These are phyloP conservation scores for Puya raimondii DNA, from an alignment of 176 grass and related monocot species.

Conservation along the genomic window DNA sequence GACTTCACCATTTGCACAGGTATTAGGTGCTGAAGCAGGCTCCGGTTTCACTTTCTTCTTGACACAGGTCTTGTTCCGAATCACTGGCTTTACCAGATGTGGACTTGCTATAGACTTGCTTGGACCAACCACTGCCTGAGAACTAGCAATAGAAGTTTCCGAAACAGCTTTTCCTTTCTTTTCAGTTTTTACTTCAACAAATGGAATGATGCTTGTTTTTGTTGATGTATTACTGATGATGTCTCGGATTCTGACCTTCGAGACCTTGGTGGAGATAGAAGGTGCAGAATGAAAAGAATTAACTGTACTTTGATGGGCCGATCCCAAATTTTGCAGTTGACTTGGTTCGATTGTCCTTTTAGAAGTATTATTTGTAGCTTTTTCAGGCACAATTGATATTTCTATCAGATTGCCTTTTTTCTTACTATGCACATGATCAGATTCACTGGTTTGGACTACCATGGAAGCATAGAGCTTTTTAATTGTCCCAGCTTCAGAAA, in stretches of 20 bases:
- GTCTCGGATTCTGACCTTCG: constrained; percentile 18
- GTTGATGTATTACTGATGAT: constrained; percentile 4
- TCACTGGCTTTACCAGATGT: background rate
- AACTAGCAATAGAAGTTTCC: background rate
- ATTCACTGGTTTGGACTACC: constrained; percentile 16
- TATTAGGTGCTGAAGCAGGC: background rate
- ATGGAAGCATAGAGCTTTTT: constrained; percentile 26
- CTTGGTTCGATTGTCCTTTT: background rate
- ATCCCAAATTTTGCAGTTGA: constrained; percentile 6
- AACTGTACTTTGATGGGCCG: background rate
- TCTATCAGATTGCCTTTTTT: constrained; percentile 14
- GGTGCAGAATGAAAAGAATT: background rate
- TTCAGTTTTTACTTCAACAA: background rate
- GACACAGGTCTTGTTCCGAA: background rate
- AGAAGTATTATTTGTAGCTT: background rate
- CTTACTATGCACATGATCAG: constrained; percentile 1
- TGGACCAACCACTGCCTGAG: background rate
- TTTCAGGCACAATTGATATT: constrained; percentile 20
- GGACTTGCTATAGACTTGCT: background rate
- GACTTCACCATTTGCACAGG: background rate
- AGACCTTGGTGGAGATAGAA: background rate
- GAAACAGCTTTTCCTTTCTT: background rate
- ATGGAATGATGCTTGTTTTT: background rate
- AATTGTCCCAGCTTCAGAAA: constrained; percentile 22
- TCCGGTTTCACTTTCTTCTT: constrained; percentile 5